Evolutionary conservation across 345 rosid genomes (phyloP).

Genomic region (Gossypium longicalyx): DNA sequence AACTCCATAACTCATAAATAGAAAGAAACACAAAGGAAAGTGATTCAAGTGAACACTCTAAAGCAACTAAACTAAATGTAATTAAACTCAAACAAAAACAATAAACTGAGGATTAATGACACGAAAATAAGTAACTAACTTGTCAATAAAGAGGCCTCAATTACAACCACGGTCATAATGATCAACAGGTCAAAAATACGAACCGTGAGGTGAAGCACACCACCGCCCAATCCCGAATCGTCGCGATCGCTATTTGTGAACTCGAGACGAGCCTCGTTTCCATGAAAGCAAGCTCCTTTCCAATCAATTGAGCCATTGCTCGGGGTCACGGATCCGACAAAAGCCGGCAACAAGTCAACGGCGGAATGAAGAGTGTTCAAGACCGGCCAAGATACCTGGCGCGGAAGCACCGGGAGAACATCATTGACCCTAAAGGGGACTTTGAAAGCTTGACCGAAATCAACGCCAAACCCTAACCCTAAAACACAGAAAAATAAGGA

Average conservation of each 20-base stretch:
- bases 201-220: conserved; percentile 76
- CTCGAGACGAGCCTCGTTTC: conserved; percentile 72
- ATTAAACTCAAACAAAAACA: neutral
- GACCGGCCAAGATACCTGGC: conserved; percentile 89
- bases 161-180: neutral
- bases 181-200: neutral
- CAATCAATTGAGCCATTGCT: conserved; percentile 55
- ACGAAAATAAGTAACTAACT: neutral
- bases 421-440: conserved; percentile 72
- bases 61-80: neutral
- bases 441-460: conserved; percentile 41
- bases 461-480: conserved; percentile 37
- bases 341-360: conserved; percentile 86
- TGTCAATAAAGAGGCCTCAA: neutral
- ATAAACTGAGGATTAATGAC: neutral
- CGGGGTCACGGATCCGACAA: conserved; percentile 69
- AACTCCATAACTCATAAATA: neutral
- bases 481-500: conserved; percentile 28
- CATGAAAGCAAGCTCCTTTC: conserved; percentile 92
- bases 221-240: conserved; percentile 68
- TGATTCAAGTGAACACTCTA: neutral
- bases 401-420: conserved; percentile 81
- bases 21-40: neutral
- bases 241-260: conserved; percentile 56
- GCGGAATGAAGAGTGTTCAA: conserved; percentile 76